Evolutionary conservation across 164 flowering plant genomes (phyloP), one percentile per base, ranked within the genome.

Genomic region (Euptelea pleiosperma): DNA sequence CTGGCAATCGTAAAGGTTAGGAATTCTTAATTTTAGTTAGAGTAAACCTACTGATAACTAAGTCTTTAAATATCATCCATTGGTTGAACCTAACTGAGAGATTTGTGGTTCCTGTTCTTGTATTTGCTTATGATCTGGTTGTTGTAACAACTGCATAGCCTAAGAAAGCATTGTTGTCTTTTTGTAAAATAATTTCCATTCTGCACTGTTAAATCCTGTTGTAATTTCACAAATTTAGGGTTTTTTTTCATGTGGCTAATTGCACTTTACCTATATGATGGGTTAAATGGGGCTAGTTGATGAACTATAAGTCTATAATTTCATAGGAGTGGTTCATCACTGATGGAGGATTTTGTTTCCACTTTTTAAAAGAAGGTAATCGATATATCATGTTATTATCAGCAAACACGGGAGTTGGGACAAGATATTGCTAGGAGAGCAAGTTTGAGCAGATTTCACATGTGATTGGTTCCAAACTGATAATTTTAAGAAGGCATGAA

Each of bases 1-100:
- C 75, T 92, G 60, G 95, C 96, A 22, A 80, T 92, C 57, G 89
- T 92, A 54, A 92, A 92, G 96, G 98, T 92, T 57, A 54, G 69
- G n/a, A 42, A 30, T 60, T 52, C 29, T 41, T 47, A 18, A 24
- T 40, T n/a, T n/a, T n/a, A 25, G 19, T 37, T 21, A 25, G 18
- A 10, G 12, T 18, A 43, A 21, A 1, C 5, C 4, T 9, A 34
- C 3, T 60, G 21, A 34, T 47, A 12, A 29, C 3, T 37, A 14
- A 19, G 15, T 12, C 19, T 19, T 19, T 24, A 15, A 3, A 21
- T 11, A 15, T 39, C 12, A 21, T 36, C 18, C 29, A 22, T 8
- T 22, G 3, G 6, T 36, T 54, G 12, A 25, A 35, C 6, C 3
- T 21, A 26, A 8, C 33, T 33, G 41, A 36, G 18, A 36, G 4